These are phyloP conservation scores for Secale cereale DNA, from an alignment of 176 grass and related monocot genomes.

Conservation along the genomic window DNA sequence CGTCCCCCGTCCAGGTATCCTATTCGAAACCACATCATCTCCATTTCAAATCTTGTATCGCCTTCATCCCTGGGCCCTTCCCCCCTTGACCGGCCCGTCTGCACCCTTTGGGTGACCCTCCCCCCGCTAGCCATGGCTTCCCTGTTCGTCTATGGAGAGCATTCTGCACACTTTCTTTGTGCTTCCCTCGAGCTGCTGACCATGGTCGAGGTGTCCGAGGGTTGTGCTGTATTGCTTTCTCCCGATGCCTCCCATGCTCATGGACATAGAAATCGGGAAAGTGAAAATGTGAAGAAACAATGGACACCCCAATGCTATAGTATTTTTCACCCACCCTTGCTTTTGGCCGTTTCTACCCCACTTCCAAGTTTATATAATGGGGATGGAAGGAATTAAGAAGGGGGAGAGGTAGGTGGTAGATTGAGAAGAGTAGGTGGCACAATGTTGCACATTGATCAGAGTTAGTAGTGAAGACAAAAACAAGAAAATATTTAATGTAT, in stretches of 20 bases:
- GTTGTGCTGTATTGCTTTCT: not conserved
- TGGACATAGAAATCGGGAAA: not conserved
- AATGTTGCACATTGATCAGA: not conserved
- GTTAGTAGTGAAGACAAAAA: not conserved
- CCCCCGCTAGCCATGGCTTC: too few relatives aligned
- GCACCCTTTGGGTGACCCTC: too few relatives aligned
- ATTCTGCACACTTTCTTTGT: too few relatives aligned
- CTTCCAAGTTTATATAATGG: not conserved
- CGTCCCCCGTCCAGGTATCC: too few relatives aligned
- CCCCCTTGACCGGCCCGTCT: too few relatives aligned
- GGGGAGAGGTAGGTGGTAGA: not conserved
- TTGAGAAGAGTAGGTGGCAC: not conserved
- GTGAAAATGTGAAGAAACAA: not conserved
- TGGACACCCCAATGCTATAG: not conserved
- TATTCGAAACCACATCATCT: too few relatives aligned
- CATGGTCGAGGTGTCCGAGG: too few relatives aligned
- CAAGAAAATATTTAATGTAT: not conserved
- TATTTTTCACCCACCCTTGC: not conserved
- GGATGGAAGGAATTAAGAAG: not conserved
- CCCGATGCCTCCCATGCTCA: not conserved
- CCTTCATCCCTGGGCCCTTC: too few relatives aligned
- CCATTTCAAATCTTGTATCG: too few relatives aligned
- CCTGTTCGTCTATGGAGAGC: too few relatives aligned
- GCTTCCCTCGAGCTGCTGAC: too few relatives aligned
- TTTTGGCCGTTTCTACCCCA: not conserved